These are phyloP conservation scores for Alternaria ventricosa DNA, from an alignment of 2,329 filamentous ascomycete genomes.

Conservation along the genomic window DNA sequence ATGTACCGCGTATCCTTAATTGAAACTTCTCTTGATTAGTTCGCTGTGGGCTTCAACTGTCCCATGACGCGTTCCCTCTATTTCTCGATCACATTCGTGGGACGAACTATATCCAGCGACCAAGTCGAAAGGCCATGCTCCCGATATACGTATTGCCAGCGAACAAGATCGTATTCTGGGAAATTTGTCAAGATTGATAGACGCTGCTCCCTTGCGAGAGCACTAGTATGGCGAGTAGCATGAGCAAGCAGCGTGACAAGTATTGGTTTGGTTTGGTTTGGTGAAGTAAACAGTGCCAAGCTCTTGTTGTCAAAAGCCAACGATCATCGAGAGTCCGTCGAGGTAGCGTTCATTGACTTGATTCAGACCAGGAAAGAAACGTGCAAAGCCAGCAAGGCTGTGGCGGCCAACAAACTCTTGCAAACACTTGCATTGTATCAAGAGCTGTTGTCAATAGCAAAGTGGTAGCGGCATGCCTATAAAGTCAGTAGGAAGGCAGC, in stretches of 20 bases:
- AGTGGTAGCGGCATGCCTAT: not conserved
- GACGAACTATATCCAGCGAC: not conserved
- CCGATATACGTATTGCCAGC: not conserved
- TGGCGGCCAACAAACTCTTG: not conserved
- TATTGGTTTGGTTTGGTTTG: not conserved
- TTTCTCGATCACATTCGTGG: no score
- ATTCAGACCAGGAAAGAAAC: no score
- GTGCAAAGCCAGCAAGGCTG: not conserved
- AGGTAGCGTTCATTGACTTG: not conserved
- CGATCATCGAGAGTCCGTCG: no score
- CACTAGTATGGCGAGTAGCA: not conserved
- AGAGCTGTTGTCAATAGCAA: not conserved
- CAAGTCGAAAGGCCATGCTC: not conserved
- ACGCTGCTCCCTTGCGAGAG: no score
- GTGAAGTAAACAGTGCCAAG: not conserved
- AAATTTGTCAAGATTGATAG: not conserved
- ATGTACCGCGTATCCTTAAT: not conserved
- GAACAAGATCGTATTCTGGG: no score
- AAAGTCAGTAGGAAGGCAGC: not conserved
- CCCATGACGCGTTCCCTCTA: no score
- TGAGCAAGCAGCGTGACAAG: not conserved
- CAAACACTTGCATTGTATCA: not conserved
- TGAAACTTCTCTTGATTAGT: no score
- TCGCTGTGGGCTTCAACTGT: no score
- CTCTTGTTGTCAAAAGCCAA: not conserved